Evolutionary conservation across 1,284 basidiomycete genomes (phyloP).

Genomic region (Amylostereum areolatum): DNA sequence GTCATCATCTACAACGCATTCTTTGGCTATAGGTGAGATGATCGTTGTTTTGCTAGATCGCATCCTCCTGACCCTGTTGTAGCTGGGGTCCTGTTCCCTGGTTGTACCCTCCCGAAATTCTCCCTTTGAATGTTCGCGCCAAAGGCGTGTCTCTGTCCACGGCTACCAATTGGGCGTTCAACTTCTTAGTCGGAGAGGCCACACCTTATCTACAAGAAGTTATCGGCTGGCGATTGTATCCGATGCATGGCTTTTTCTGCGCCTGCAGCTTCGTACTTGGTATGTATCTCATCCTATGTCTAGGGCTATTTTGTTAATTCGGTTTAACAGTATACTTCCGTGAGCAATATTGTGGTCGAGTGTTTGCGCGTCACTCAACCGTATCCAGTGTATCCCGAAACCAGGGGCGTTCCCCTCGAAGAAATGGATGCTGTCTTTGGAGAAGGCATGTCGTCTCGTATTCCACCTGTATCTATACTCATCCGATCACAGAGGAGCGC

Average conservation of each 20-base stretch:
- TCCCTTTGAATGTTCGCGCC: conserved; percentile 84
- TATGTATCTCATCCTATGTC: conserved; percentile 23
- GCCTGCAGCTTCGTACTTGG: conserved; percentile 80
- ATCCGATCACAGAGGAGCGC: conserved; percentile 38
- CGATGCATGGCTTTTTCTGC: conserved; percentile 96
- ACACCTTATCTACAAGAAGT: conserved; percentile 87
- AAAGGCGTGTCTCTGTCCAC: conserved; percentile 95
- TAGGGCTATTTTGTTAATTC: conserved; percentile 4
- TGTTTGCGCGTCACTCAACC: conserved; percentile 5
- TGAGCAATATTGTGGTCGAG: conserved; percentile 22
- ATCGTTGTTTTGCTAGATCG: too few relatives aligned
- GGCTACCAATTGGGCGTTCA: conserved; percentile 82
- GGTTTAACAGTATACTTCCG: conserved; percentile 60
- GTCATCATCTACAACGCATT: conserved; percentile 94
- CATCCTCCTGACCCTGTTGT: too few relatives aligned
- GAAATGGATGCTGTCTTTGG: conserved; percentile 83
- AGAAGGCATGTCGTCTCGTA: conserved; percentile 48
- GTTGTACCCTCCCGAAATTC: conserved; percentile 92
- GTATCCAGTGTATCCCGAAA: conserved; percentile 72
- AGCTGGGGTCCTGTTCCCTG: conserved; percentile 75
- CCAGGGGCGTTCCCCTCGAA: conserved; percentile 73
- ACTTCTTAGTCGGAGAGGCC: conserved; percentile 84
- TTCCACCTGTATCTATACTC: conserved; percentile 6
- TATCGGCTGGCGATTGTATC: conserved; percentile 91
- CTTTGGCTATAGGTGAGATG: conserved; percentile 72